These are phyloP conservation scores for Cicer yamashitae DNA, from an alignment of 306 rosid genomes.

Conservation along the genomic window DNA sequence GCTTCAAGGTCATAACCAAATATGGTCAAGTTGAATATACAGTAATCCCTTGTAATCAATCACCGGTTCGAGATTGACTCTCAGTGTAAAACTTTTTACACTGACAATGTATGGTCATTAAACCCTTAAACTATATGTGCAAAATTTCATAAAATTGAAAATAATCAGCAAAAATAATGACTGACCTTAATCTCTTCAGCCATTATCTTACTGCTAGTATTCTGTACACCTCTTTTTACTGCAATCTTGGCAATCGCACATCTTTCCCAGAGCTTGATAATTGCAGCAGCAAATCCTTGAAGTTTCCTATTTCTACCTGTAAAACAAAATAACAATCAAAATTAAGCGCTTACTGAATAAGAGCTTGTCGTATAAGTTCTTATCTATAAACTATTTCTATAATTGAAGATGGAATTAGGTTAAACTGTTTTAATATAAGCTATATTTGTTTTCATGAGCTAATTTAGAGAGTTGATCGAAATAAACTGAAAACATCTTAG, in stretches of 20 bases:
- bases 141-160: slow-evolving; percentile 28
- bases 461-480: neutral
- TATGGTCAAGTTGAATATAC: too few relatives aligned
- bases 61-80: too few relatives aligned
- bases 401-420: neutral
- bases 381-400: neutral
- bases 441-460: neutral
- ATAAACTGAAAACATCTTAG: neutral
- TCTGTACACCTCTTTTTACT: slow-evolving; percentile 90
- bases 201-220: slow-evolving; percentile 79
- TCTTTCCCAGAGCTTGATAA: slow-evolving; percentile 89
- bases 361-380: neutral
- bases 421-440: neutral
- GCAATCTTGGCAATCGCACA: slow-evolving; percentile 93
- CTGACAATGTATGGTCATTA: too few relatives aligned
- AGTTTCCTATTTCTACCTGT: slow-evolving; percentile 83
- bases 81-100: too few relatives aligned
- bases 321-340: slow-evolving; percentile 27
- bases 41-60: too few relatives aligned
- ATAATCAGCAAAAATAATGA: slow-evolving; percentile 17
- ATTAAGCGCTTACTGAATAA: slow-evolving; percentile 9
- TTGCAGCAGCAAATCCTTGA: slow-evolving; percentile 88
- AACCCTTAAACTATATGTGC: slow-evolving; percentile 10
- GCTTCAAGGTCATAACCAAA: too few relatives aligned
- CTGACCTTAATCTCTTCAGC: slow-evolving; percentile 87